Base-by-base conservation (phyloP, 2,329 filamentous ascomycete genomes). In the Paecilomyces dactylethromorphus region DNA sequence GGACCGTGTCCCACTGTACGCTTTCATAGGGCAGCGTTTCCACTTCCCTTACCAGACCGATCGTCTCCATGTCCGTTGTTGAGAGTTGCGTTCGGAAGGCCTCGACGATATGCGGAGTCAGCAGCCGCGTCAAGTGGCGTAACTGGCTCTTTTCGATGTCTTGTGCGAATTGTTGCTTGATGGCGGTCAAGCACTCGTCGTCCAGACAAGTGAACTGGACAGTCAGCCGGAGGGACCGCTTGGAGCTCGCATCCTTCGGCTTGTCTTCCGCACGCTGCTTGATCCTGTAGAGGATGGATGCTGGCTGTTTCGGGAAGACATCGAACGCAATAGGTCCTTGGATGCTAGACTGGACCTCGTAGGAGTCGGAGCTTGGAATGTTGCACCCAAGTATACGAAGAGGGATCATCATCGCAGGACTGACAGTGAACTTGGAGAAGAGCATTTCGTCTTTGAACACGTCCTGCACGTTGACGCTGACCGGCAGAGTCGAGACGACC, bases 401-500 rank as follows among this genome's bases (percentile, higher is more conserved):
- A 0, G 94, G 94, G 31, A 88, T 87, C 24, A 84, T 73, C 58
- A 82, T 90, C 0, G 91, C 88, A 0, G 92, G 92, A 12, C 91
- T 92, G 56, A 99, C 88, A 13, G 90, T 96, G 71, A 99, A 99
- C 10, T 88, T 88, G 0, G 92, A 97, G 69, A 94, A 94, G 0
- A 97, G 81, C 0, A 85, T 82, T 7, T 86, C 78, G 62, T 91
- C 86, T 70, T 96, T 96, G 79, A 97, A 97, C 29, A 95, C 85
- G 66, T 99, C 94, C 68, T 97, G 92, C 5, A 99, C 94, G 64
- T 97, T 97, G 62, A 99, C 94, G 2, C 93, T 92, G 3, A 99
- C 81, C 0, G 91, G 90, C 3, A 99, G 79, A 1, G 89, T 83
- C 1, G 94, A 88, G 2, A 87, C 83, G 21, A 95, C 81, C 3